phyloP scores from a whole-genome alignment of 345 rosid genomes.

The Moricandia arvensis region DNA sequence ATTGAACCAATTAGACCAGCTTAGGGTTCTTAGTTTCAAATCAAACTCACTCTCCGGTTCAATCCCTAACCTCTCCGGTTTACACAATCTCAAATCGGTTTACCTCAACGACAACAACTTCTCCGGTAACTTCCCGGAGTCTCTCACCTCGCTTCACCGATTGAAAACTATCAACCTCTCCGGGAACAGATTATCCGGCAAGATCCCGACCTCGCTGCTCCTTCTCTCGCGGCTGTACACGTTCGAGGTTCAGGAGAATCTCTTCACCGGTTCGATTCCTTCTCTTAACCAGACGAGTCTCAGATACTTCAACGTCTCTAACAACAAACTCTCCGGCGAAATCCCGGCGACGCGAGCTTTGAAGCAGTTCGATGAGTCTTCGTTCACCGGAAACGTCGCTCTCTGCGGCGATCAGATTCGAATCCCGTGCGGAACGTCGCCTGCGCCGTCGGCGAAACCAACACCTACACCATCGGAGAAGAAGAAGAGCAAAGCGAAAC shows the following conservation, averaged over 20 bases:
- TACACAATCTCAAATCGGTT: slow-evolving; percentile 76
- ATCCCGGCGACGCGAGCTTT: slow-evolving; percentile 69
- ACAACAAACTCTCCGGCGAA: slow-evolving; percentile 66
- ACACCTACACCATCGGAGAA: slow-evolving; percentile 5
- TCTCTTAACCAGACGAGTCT: slow-evolving; percentile 78
- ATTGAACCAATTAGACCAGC: slow-evolving; percentile 69
- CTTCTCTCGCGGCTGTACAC: slow-evolving; percentile 60
- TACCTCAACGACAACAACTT: slow-evolving; percentile 68
- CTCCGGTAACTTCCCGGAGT: slow-evolving; percentile 71
- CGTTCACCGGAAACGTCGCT: slow-evolving; percentile 54
- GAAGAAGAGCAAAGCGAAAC: slow-evolving; percentile 30
- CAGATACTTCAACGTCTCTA: slow-evolving; percentile 77
- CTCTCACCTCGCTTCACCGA: slow-evolving; percentile 66
- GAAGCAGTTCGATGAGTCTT: slow-evolving; percentile 63
- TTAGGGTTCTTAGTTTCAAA: slow-evolving; percentile 88
- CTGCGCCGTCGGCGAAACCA: slow-evolving; percentile 19
- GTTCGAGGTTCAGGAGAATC: slow-evolving; percentile 60
- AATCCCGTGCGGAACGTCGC: slow-evolving; percentile 46
- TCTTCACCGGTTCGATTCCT: slow-evolving; percentile 62
- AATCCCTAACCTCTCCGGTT: slow-evolving; percentile 62
- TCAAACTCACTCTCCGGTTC: slow-evolving; percentile 75
- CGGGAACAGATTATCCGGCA: slow-evolving; percentile 62
- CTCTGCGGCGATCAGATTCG: slow-evolving; percentile 76
- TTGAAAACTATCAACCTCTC: slow-evolving; percentile 62
- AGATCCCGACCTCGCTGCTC: slow-evolving; percentile 58